phyloP scores from a whole-genome alignment of 495 filamentous ascomycete genomes.

The Alectoria sarmentosa region DNA sequence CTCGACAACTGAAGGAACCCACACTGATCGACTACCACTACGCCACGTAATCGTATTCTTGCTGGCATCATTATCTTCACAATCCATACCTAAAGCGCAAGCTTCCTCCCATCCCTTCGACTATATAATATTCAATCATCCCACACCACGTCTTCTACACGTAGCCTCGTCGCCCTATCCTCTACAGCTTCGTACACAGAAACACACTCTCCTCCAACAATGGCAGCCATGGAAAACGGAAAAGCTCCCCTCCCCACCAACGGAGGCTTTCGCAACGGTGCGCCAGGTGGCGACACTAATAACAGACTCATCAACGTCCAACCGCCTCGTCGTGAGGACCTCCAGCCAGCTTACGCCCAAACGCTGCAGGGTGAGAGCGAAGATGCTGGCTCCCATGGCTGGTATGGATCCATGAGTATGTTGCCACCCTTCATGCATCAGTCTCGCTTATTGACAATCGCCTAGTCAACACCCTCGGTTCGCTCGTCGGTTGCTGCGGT shows the following conservation, averaged over 20 bases:
- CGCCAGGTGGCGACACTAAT: slow-evolving; percentile 18
- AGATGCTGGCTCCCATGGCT: slow-evolving; percentile 69
- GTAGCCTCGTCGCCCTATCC: slow-evolving; percentile 15
- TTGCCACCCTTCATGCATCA: slow-evolving; percentile 10
- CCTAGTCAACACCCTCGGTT: slow-evolving; percentile 67
- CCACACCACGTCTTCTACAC: slow-evolving; percentile 21
- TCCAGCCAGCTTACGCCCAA: slow-evolving; percentile 84
- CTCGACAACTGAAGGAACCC: too few species aligned
- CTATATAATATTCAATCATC: background rate
- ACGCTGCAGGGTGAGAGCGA: slow-evolving; percentile 57
- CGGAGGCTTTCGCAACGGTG: slow-evolving; percentile 20
- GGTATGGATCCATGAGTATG: slow-evolving; percentile 87
- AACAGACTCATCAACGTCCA: slow-evolving; percentile 63
- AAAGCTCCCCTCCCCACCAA: slow-evolving; percentile 35
- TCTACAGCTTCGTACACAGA: slow-evolving; percentile 8
- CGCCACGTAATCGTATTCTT: slow-evolving; percentile 14
- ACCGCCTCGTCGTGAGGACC: slow-evolving; percentile 71
- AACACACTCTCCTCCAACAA: slow-evolving; percentile 13
- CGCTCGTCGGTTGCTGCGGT: slow-evolving; percentile 69
- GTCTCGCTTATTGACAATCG: slow-evolving; percentile 1
- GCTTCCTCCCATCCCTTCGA: background rate
- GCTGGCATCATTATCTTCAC: background rate
- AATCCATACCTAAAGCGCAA: background rate
- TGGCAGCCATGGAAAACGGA: slow-evolving; percentile 30
- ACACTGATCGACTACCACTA: too few species aligned